Percentiles rank a stretch among this genome's conserved stretches.
These are phyloP conservation scores for Curvularia eragrostidis DNA, from an alignment of 2,329 filamentous ascomycete species.

Conservation along the genomic window DNA sequence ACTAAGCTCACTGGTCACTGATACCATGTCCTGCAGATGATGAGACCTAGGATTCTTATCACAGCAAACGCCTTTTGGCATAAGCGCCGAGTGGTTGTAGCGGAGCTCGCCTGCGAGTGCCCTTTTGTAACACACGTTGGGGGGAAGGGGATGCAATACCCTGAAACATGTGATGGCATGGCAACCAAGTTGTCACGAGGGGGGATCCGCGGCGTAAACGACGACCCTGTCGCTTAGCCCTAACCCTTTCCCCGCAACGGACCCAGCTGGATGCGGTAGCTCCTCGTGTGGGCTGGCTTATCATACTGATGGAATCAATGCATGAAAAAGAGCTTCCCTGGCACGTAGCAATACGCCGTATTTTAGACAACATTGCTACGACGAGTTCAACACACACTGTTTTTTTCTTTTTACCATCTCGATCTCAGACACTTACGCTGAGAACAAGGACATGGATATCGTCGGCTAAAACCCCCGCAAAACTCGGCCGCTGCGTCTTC, in stretches of 20 bases:
- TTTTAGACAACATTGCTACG: background rate
- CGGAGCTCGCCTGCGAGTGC: slow-evolving; percentile 35
- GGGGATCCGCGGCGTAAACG: slow-evolving; percentile 9
- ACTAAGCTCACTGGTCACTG: slow-evolving; percentile 25
- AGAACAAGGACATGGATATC: background rate
- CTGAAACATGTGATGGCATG: background rate
- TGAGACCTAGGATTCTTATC: slow-evolving; percentile 26
- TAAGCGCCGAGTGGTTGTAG: slow-evolving; percentile 21
- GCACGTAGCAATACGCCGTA: background rate
- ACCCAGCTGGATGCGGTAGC: slow-evolving; percentile 18
- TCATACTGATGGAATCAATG: background rate
- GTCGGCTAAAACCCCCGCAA: slow-evolving; percentile 8
- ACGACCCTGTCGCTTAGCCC: slow-evolving; percentile 7
- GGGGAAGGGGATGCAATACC: background rate
- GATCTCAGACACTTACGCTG: background rate
- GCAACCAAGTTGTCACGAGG: slow-evolving; percentile 3
- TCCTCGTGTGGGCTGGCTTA: slow-evolving; percentile 11
- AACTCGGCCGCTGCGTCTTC: background rate
- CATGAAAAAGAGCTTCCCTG: background rate
- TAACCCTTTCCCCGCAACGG: slow-evolving; percentile 18
- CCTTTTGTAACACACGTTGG: slow-evolving; percentile 6
- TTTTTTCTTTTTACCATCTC: background rate
- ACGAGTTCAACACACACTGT: background rate
- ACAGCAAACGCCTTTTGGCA: slow-evolving; percentile 24
- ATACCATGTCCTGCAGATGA: slow-evolving; percentile 23